A percentile compares a stretch with the other conserved stretches of the same genome.
Conservation (phyloP, 148 eudicot genomes). For the Diospyros kaki region DNA sequence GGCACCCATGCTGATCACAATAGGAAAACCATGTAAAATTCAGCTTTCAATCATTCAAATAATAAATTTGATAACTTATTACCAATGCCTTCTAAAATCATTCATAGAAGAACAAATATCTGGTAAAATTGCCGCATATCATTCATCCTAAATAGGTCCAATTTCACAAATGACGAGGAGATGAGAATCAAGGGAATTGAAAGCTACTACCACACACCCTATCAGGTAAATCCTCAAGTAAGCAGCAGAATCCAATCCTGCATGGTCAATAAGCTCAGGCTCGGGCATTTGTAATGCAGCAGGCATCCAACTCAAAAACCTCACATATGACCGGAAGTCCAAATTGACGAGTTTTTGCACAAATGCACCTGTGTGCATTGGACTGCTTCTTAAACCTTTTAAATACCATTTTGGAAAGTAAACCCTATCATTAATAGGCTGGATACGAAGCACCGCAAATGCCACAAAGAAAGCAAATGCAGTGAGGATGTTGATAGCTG, state of each 20-base stretch:
- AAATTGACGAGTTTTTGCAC: conserved; percentile 52
- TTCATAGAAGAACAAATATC: too few relatives aligned
- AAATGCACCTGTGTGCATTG: conserved; percentile 40
- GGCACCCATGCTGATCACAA: not conserved
- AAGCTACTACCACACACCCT: conserved; percentile 36
- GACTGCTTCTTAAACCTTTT: conserved; percentile 63
- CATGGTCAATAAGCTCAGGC: conserved; percentile 67
- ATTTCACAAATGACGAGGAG: not conserved
- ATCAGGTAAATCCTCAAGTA: conserved; percentile 61
- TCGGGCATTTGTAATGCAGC: conserved; percentile 73
- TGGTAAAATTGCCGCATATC: not conserved
- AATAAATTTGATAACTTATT: not conserved
- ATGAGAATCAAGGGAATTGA: not conserved
- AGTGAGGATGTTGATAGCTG: conserved; percentile 49
- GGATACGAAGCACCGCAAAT: conserved; percentile 58
- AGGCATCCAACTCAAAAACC: conserved; percentile 65
- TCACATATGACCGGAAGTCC: conserved; percentile 53
- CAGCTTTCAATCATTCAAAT: not conserved
- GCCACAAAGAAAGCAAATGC: conserved; percentile 61
- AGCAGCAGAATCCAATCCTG: conserved; percentile 66
- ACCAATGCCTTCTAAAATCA: not conserved
- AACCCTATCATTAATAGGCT: conserved; percentile 64
- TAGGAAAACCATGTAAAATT: not conserved
- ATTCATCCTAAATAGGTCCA: not conserved
- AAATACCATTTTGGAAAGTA: conserved; percentile 75